Base-by-base conservation (phyloP, 2,329 filamentous ascomycete genomes). In the Trematosphaeria pertusa region DNA sequence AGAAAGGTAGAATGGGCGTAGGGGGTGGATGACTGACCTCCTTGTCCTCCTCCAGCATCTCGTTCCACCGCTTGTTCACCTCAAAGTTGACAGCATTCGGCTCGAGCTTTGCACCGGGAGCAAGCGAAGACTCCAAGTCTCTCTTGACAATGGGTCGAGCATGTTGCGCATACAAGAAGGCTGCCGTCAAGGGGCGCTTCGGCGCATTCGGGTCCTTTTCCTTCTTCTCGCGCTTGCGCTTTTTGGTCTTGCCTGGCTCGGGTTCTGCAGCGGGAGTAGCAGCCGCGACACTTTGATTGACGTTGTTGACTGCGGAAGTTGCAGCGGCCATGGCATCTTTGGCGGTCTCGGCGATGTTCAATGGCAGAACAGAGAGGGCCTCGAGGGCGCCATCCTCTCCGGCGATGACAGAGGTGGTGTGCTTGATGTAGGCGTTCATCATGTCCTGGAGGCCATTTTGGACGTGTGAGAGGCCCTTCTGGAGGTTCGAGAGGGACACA, bases 141-240 rank as follows among this genome's bases (percentile, higher is more conserved):
- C 79, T 81, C 46, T 89, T 87, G 60, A 97, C 94, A 69, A 89
- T 87, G 40, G 86, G 83, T 38, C 94, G 88, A 56, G 91, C 91
- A 56, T 88, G 87, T 72, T 95, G 88, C 81, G 96, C 91, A 78
- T 91, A 97, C 51, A 97, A 79, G 79, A 97, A 96, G 79, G 95
- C 97, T 2, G 93, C 91, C 5, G 93, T 97, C 67, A 97, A 75
- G 7, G 93, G 92, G 39, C 92, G 86, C 83, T 97, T 97, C 50
- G 93, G 93, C 5, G 92, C 92, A 72, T 96, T 96, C 59, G 92
- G 92, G 71, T 97, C 93, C 57, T 71, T 75, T 37, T 73, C 70
- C 67, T 78, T 79, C 80, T 92, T 92, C 82, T 94, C 93, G 73
- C 89, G 87, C 81, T 94, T 91, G 81, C 91, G 91, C 82, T 91